Evolutionary conservation across 768 basidiomycete species (phyloP).

Genomic region (Tylopilus sp.): DNA sequence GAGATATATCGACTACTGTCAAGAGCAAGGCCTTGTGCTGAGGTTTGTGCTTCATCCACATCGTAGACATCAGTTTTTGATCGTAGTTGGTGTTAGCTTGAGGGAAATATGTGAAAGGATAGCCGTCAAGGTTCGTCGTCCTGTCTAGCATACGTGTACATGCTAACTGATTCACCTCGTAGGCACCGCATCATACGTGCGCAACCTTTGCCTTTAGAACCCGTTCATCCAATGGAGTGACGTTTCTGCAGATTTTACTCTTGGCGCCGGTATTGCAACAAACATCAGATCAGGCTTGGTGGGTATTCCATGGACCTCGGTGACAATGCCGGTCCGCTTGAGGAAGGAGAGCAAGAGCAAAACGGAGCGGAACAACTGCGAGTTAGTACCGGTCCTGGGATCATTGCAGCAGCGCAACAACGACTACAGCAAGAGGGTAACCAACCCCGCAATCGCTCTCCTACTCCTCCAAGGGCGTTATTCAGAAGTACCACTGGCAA

Average conservation of each 20-base stretch:
- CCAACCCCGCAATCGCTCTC: constrained; percentile 59
- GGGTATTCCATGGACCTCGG: constrained; percentile 76
- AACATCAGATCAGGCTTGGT: constrained; percentile 86
- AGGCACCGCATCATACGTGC: constrained; percentile 90
- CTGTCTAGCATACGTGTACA: background rate
- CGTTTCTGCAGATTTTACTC: constrained; percentile 68
- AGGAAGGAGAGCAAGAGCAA: constrained; percentile 42
- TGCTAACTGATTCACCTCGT: constrained; percentile 2
- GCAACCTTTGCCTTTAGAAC: constrained; percentile 13
- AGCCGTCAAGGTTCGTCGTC: constrained; percentile 63
- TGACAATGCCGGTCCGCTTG: constrained; percentile 43
- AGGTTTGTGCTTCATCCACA: constrained; percentile 43
- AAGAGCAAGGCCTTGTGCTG: constrained; percentile 79
- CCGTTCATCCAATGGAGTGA: background rate
- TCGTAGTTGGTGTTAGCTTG: constrained; percentile 30
- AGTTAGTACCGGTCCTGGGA: constrained; percentile 39
- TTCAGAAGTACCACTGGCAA: constrained; percentile 87
- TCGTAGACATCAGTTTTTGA: constrained; percentile 25
- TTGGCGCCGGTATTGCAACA: constrained; percentile 90
- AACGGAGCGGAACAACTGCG: constrained; percentile 39
- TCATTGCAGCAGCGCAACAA: constrained; percentile 44
- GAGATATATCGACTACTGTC: constrained; percentile 87
- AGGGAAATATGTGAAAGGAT: constrained; percentile 87
- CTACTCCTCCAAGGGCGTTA: constrained; percentile 75
- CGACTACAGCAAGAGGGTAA: constrained; percentile 37